These are phyloP conservation scores for Taiozyma onychis DNA, from an alignment of 1,139 yeast species.

Conservation along the genomic window DNA sequence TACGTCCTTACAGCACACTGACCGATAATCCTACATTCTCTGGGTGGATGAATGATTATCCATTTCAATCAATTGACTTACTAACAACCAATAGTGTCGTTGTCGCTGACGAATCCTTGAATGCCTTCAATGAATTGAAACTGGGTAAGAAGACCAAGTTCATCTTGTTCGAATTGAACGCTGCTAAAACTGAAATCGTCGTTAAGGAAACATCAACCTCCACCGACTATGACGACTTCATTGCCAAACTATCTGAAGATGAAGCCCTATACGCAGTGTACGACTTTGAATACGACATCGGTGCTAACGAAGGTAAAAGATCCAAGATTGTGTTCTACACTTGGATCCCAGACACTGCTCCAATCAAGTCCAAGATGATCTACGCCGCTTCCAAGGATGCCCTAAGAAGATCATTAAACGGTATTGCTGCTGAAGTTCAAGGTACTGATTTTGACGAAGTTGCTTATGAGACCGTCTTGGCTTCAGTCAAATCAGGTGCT, in stretches of 20 bases:
- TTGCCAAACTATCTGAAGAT: conserved; percentile 86
- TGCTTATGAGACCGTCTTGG: conserved; percentile 87
- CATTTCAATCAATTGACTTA: background rate
- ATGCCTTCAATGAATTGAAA: conserved; percentile 93
- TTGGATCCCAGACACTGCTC: conserved; percentile 98
- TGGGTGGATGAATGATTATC: background rate
- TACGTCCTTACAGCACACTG: conserved; percentile 30
- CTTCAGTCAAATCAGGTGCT: conserved; percentile 77
- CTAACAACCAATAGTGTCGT: conserved; percentile 53
- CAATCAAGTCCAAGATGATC: conserved; percentile 92
- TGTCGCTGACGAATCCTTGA: conserved; percentile 90
- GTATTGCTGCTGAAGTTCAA: conserved; percentile 90
- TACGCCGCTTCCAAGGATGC: conserved; percentile 98
- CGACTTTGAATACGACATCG: conserved; percentile 91
- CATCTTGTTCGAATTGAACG: conserved; percentile 75
- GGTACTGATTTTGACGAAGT: conserved; percentile 98
- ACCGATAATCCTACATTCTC: background rate
- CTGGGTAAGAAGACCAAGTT: conserved; percentile 88
- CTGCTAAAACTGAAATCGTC: conserved; percentile 80
- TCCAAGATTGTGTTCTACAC: conserved; percentile 89
- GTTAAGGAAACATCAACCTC: conserved; percentile 81
- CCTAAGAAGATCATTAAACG: conserved; percentile 93
- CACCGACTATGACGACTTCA: conserved; percentile 72
- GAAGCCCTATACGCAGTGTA: conserved; percentile 96
- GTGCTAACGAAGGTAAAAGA: conserved; percentile 92